Evolutionary conservation across 163 green algal genomes (phyloP), one percentile per base, ranked within the genome.

Genomic region (Scenedesmus sp.): DNA sequence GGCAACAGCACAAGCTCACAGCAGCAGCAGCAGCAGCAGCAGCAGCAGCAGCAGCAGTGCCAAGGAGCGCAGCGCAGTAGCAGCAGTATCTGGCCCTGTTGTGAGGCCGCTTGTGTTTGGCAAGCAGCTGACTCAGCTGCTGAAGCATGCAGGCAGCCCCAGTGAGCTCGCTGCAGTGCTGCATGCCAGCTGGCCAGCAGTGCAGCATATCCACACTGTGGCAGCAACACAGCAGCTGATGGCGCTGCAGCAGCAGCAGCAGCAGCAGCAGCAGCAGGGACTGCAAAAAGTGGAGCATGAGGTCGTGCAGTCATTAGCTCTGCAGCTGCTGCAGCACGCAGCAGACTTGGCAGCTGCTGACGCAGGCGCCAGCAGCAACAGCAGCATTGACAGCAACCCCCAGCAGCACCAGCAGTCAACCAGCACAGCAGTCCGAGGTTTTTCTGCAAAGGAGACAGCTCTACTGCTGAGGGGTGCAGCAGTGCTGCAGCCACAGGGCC

Each of bases 11-110:
- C 76, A 84, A 59, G 9, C 34, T 9, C 23, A 52, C 57, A 60
- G 57, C 57, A 73, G 57, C 84, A 89, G 62, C 84, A 89, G 84
- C 84, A 89, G 62, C 84, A 89, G 60, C 84, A 82, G 84, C 84
- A 89, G 64, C 34, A 59, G 6, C 23, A 20, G 16, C 3, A 34
- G 34, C 4, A 13, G 46, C 77, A 84, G 26, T 84, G 76, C 2
- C 8, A n/a, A 23, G 56, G 76, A 15, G 46, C 9, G 2, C 34
- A 46, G 34, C 34, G 34, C 34, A 46, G 34, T 46, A 52, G 76
- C 26, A 56, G 3, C 76, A 34, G 16, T 18, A 23, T 12, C 62
- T 70, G 62, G 8, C 18, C 12, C 62, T 76, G 16, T 3, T 79
- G 70, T 6, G 5, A 79, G 70, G 70, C 70, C 70, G 18, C 4